Conservation (phyloP, 257 asterid species). For the Craterostigma plantagineum region DNA sequence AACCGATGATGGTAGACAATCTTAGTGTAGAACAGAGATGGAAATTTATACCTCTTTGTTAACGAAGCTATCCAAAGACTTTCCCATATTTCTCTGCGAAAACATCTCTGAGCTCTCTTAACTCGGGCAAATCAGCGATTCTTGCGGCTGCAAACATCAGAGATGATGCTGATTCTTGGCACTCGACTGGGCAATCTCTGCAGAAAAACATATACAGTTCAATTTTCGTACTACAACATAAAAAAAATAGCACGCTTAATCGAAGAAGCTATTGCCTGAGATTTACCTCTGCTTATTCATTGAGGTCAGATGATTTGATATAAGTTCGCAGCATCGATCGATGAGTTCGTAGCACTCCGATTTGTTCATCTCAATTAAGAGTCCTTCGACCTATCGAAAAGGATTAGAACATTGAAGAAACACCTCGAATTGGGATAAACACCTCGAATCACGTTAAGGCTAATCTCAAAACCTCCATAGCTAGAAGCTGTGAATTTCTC, state of each 20-base stretch:
- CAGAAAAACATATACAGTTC: no score
- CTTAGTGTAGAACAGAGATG: not conserved
- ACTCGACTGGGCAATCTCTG: conserved; percentile 90
- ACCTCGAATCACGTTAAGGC: no score
- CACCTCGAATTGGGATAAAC: no score
- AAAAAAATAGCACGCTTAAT: no score
- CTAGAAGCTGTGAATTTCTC: not conserved
- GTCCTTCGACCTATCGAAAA: conserved; percentile 54
- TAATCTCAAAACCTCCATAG: no score
- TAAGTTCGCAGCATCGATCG: conserved; percentile 30
- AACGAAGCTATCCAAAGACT: conserved; percentile 25
- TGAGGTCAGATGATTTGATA: conserved; percentile 27
- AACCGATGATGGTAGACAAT: not conserved
- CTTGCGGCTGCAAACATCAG: conserved; percentile 84
- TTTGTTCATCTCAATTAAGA: conserved; percentile 36
- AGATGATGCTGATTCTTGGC: conserved; percentile 70
- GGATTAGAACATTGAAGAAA: no score
- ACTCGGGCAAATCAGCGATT: conserved; percentile 81
- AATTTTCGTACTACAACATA: no score
- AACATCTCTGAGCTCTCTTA: conserved; percentile 49
- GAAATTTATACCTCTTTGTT: conserved; percentile 37
- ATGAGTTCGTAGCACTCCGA: conserved; percentile 46
- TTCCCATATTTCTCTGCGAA: conserved; percentile 59
- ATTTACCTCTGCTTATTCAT: conserved; percentile 53
- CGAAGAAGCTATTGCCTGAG: no score